Evolutionary conservation across 1,284 basidiomycete species (phyloP).

Genomic region (Hemileia vastatrix): DNA sequence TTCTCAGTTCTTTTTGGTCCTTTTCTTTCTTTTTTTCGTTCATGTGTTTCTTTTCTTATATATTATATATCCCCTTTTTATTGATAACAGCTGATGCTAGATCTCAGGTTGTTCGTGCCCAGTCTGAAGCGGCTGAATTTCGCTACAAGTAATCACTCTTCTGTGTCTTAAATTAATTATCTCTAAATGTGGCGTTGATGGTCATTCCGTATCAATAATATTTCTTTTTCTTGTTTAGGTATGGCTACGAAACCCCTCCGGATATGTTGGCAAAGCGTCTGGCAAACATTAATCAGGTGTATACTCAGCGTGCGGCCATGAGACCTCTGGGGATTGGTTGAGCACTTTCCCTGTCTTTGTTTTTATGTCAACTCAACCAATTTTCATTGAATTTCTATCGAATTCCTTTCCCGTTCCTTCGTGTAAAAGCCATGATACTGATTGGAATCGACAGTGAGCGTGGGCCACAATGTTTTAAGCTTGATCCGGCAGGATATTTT

Average conservation of each 20-base stretch:
- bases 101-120: conserved; percentile 78
- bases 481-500: conserved; percentile 97
- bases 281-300: conserved; percentile 98
- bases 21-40: background rate
- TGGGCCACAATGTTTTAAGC: conserved; percentile 85
- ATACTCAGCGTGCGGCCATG: conserved; percentile 96
- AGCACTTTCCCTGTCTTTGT: background rate
- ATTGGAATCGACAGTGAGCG: conserved; percentile 84
- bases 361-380: conserved; percentile 9
- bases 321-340: conserved; percentile 86
- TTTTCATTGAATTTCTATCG: background rate
- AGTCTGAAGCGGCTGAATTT: conserved; percentile 84
- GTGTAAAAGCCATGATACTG: conserved; percentile 72
- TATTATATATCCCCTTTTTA: conserved; percentile 6
- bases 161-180: background rate
- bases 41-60: background rate
- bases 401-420: background rate
- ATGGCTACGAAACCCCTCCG: conserved; percentile 94
- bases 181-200: background rate
- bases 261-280: conserved; percentile 85
- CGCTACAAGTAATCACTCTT: conserved; percentile 64
- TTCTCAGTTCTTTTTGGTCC: background rate
- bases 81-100: conserved; percentile 88
- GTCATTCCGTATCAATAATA: background rate
- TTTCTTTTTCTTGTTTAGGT: conserved; percentile 6